These are phyloP conservation scores for Sanghuangporus weigelae DNA, from an alignment of 1,284 basidiomycete species.

Conservation along the genomic window DNA sequence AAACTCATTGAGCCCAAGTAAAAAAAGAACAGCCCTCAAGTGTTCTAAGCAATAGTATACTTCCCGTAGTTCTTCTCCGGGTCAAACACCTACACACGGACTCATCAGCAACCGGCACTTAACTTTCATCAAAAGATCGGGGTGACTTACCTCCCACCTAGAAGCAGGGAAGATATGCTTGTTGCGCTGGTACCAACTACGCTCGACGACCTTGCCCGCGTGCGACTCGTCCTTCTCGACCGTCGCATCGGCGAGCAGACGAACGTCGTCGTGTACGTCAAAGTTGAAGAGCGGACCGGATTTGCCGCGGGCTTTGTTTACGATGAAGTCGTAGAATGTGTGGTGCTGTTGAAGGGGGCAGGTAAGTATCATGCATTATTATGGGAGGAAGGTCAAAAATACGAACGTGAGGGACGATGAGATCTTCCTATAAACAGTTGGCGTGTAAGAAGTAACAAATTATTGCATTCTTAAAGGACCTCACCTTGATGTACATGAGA, in stretches of 20 bases:
- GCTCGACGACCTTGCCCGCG: conserved; percentile 96
- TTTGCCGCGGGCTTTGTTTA: conserved; percentile 97
- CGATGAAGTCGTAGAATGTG: conserved; percentile 97
- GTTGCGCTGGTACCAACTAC: conserved; percentile 93
- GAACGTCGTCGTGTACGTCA: conserved; percentile 98
- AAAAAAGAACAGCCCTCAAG: not conserved
- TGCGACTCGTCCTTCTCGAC: conserved; percentile 98
- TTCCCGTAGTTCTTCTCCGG: conserved; percentile 89
- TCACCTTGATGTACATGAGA: conserved; percentile 96
- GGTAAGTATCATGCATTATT: conserved; percentile 1
- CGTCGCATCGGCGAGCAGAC: conserved; percentile 91
- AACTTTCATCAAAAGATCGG: not conserved
- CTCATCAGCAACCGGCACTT: not conserved
- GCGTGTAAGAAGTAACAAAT: not conserved
- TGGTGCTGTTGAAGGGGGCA: conserved; percentile 63
- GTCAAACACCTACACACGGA: conserved; percentile 68
- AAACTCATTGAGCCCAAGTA: not conserved
- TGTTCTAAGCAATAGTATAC: conserved; percentile 62
- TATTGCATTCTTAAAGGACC: conserved; percentile 20
- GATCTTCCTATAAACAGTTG: conserved; percentile 66
- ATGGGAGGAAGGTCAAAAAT: not conserved
- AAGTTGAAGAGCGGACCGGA: conserved; percentile 98
- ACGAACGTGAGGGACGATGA: conserved; percentile 89
- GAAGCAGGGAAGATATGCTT: conserved; percentile 98
- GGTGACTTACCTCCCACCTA: conserved; percentile 75